Evolutionary conservation across 2,329 filamentous ascomycete genomes (phyloP), one percentile per base, ranked within the genome.

Genomic region (Exophiala aquamarina): DNA sequence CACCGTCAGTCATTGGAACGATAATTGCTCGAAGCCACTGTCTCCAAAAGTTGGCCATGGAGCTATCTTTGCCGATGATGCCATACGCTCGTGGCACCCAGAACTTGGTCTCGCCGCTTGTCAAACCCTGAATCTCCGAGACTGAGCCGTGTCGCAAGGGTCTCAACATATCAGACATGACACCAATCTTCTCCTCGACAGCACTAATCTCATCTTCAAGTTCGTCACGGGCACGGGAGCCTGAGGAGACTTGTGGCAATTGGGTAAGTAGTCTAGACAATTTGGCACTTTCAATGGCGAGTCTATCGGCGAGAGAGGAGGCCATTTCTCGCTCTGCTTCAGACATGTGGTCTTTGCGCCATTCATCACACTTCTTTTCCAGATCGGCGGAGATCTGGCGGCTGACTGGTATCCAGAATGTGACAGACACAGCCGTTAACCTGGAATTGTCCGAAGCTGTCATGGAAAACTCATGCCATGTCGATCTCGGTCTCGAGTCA

Each of bases 391-490:
- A 91, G 4, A 92, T 84, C 48, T 86, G 82, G 9, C 83, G 76
- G 52, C 88, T 89, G 44, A 98, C 70, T 0, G 93, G 90, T 44
- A 90, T 88, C 93, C 93, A 98, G 33, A 97, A 80, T 44, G 90
- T 94, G 45, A 96, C 79, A 53, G 87, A 91, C 49, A 97, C 88
- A 26, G 90, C 92, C 63, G 97, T 92, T 15, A 97, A 76, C 66
- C 93, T 95, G 45, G 89, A 87, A 60, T 89, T 92, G 64, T 97
- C 91, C 46, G 88, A 87, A 17, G 86, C 87, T 2, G 93, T 98
- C 93, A 98, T 97, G 53, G 89, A 91, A 64, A 98, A 98, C 39
- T 93, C 93, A 69, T 98, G 93, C 93, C 93, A 98, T 18, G 91
- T 96, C n/a, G 93, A 92, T 52, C 90, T 80, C 1, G 93, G 93